Base-by-base conservation (phyloP, 1,284 basidiomycete genomes). In the Pterulicium gracile region DNA sequence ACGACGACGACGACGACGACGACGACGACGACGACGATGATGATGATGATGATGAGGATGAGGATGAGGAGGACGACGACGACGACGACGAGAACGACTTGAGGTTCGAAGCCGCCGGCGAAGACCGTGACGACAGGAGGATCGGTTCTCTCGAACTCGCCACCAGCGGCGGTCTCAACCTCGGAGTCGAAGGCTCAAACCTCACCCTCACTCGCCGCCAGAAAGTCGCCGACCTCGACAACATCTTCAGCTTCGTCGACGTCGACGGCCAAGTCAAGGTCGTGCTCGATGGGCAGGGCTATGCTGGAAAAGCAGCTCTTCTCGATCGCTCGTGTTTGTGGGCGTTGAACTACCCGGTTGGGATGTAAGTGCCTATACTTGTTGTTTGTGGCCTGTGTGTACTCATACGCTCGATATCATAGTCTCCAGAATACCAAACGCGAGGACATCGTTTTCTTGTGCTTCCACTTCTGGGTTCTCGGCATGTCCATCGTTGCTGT, bases 401-500 rank as follows among this genome's bases (percentile, higher is more conserved):
- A 7, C 10, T n/a, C n/a, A 32, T 22, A 15, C 43, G 47, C 24
- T 23, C n/a, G n/a, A 50, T 40, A 48, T 36, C 34, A 32, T 41
- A 87, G 84, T 23, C 68, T 88, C 45, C 65, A 67, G 46, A 75
- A 86, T 56, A 85, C 82, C 17, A 76, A 84, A 56, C 79, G 86
- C 19, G 84, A 88, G 56, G 86, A 88, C 55, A 63, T 85, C 49
- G 72, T 80, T 13, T 87, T 88, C 59, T 78, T 88, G 43, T 70
- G 71, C 7, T 89, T 88, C 65, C 83, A 88, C 53, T 65, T 85
- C 49, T 88, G 86, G 86, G 76, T 87, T 1, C 64, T 88, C 18
- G 83, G 81, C 27, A 83, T 88, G 79, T 87, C 84, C 3, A 53
- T 83, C 34, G 80, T 85, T 41, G 86, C 85, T 3, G 66, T 69